Base-by-base conservation (phyloP, 768 basidiomycete species). In the Nidula microcarpa region DNA sequence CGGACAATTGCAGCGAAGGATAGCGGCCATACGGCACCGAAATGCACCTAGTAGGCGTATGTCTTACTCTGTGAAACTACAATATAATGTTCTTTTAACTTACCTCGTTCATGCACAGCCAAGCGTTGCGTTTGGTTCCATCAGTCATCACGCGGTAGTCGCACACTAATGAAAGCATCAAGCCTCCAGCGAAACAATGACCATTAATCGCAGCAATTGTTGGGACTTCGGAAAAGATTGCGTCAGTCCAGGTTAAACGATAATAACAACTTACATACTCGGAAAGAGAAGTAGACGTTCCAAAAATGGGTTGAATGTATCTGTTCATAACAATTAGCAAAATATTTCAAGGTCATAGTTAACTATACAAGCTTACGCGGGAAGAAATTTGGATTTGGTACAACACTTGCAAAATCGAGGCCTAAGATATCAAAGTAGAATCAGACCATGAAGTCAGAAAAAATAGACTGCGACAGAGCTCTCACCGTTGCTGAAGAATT, bases 101-200 rank as follows among this genome's bases (percentile, higher is more conserved):
- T 51, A 90, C 88, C 74, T 96, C 94, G 63, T 96, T 98, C 94
- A 97, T 96, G 65, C 86, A 91, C 49, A 91, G 69, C 88, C 92
- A 94, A 1, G 88, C 86, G 62, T 86, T 84, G 33, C 85, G 85
- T 59, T 78, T 80, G 60, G 75, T 85, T 13, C 87, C 93, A 58
- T 90, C 86, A 11, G 84, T 90, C 86, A 95, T 94, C 52, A 96
- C 78, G 39, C 94, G 82, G 70, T 91, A 94, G 68, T 97, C 94
- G 65, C 91, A 95, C 3, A 78, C 80, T 47, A 97, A 68, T 2
- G 92, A 79, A 11, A 95, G 70, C 67, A 91, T 84, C 62, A 91
- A 81, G 11, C 84, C 93, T 9, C 79, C 94, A 4, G 93, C 95
- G 68, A 89, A 96, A 57, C 86, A 87, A 62, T 94, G 91, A 0